Base-by-base conservation (phyloP, 2,329 filamentous ascomycete genomes). In the Verticillium zaregamsianum region DNA sequence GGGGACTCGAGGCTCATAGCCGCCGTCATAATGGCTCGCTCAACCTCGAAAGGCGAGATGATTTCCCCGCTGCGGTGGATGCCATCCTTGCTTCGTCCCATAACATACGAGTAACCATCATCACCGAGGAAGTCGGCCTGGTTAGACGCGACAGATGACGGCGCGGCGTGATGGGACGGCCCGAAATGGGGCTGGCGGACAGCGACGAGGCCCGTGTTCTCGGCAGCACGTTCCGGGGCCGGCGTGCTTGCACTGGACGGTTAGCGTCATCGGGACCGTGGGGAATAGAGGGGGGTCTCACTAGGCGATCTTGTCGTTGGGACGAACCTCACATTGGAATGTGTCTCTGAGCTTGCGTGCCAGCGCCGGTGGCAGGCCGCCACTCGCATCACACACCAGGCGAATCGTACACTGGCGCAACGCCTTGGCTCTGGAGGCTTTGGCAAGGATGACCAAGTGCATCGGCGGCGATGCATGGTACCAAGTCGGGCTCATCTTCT, bases 221-320 rank as follows among this genome's bases (percentile, higher is more conserved):
- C 45, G 45, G 20, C 45, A 9, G 20, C 1, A 23, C n/a, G 11
- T 23, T 23, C n/a, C 20, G 45, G 20, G 6, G 9, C 20, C 8
- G 7, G 9, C 11, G 11, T 23, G 20, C 20, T n/a, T 8, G n/a
- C 25, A 20, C 20, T 12, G 20, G 11, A 11, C 2, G 8, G 45
- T 52, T 25, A 52, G 45, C 9, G 20, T 52, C 45, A 12, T 45
- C 33, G 11, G 33, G n/a, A 20, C 20, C 5, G 2, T 52, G 5
- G 20, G 20, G 7, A 32, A 14, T 15, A 0, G 23, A 15, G 23
- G 32, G 32, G n/a, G 31, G 28, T 66, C 73, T 69, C 66, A 76
- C 72, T 85, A 82, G 0, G 82, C 85, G 82, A 85, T 85, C n/a
- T 82, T 83, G 66, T 85, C 85, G 65, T 81, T 84, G 3, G 82